Base-by-base conservation (phyloP, 2,329 filamentous ascomycete genomes). In the Pseudomassariella vexata region DNA sequence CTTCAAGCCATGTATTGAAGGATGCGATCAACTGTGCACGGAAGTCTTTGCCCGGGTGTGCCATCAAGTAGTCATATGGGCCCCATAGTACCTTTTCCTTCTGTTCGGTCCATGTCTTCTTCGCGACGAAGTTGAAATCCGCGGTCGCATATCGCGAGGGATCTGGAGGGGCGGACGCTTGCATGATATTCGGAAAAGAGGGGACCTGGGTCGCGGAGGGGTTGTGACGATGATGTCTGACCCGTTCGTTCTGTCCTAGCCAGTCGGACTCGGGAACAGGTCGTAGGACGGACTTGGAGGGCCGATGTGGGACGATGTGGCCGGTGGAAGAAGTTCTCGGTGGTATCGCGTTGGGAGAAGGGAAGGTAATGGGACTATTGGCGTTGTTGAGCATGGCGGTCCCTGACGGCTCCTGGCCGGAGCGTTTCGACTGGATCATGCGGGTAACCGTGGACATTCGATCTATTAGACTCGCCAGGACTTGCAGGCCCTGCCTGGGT, bases 21-120 rank as follows among this genome's bases (percentile, higher is more conserved):
- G 85, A 82, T 25, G 70, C 73, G 49, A 94, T 87, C 48, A 90
- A 69, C 60, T 85, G 81, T 27, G 80, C 73, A 44, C 88, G 79
- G 52, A 94, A 84, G 57, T 92, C 85, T 60, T 94, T 92, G 42
- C 87, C 87, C 0, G 85, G 85, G 41, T 88, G 81, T 26, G 75
- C 73, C 48, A 79, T 73, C 40, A 92, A 70, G 56, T 94, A 94
- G 51, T 90, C 81, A 49, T 79, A 94, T 1, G 87, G 87, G 0
- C 80, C 86, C 28, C 80, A 66, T 32, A 94, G 65, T 39, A 90
- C 79, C 55, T 76, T 76, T 56, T 92, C 85, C 63, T 92, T 90
- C 48, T 83, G 74, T 2, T 67, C 58, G 6, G 74, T 78, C 85
- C 85, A 92, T 12, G 70, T 66, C 37, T 62, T 64, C 41, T 58